These are phyloP conservation scores for Aaosphaeria pasadenensis DNA, from an alignment of 2,329 filamentous ascomycete genomes.

Conservation along the genomic window DNA sequence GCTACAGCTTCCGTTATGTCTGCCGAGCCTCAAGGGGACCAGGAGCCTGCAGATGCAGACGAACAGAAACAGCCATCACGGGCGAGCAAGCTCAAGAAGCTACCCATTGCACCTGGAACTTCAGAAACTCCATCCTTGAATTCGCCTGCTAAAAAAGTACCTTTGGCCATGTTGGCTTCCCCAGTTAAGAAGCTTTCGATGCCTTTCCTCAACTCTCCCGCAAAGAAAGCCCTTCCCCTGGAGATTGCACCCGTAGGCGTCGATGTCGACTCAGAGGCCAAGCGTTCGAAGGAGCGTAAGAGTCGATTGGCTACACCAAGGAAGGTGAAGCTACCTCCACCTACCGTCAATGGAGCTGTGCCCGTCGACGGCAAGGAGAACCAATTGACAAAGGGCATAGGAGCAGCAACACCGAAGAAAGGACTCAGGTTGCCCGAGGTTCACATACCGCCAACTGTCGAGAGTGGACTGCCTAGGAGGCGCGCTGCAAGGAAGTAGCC, in stretches of 20 bases:
- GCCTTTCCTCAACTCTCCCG: neutral
- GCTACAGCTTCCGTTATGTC: conserved; percentile 31
- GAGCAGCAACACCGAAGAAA: conserved; percentile 27
- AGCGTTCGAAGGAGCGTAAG: conserved; percentile 22
- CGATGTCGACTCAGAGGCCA: conserved; percentile 5
- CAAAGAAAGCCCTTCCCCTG: conserved; percentile 9
- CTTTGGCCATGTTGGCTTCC: neutral
- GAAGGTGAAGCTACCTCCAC: conserved; percentile 29
- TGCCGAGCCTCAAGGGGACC: conserved; percentile 21
- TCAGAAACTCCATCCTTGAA: neutral
- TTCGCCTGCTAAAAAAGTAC: neutral
- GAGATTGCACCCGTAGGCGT: conserved; percentile 21
- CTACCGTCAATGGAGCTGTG: conserved; percentile 3
- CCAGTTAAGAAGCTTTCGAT: conserved; percentile 4
- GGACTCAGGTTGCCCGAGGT: conserved; percentile 23
- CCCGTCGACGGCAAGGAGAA: conserved; percentile 25
- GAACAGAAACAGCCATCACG: conserved; percentile 14
- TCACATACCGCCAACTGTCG: conserved; percentile 10
- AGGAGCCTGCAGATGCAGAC: too few species aligned
- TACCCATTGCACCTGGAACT: conserved; percentile 11
- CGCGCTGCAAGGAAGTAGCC: conserved; percentile 14
- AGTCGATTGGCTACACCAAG: conserved; percentile 32
- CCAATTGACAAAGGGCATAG: conserved; percentile 9
- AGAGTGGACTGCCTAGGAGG: conserved; percentile 29
- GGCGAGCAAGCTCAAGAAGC: conserved; percentile 18